Evolutionary conservation across 1,139 yeast genomes (phyloP).

Genomic region (Blastobotrys aristatus): DNA sequence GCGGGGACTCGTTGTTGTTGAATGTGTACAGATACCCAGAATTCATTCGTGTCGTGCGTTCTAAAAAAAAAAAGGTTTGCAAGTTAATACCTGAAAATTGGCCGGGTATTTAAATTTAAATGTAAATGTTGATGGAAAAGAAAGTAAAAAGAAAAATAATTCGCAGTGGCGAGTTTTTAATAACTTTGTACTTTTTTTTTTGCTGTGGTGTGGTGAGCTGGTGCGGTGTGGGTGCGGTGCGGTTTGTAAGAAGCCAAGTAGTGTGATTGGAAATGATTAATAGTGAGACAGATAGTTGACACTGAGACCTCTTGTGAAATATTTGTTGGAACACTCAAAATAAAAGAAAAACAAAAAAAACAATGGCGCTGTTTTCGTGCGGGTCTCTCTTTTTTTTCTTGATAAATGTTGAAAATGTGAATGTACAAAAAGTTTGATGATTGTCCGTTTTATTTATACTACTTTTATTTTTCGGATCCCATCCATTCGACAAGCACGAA

Average conservation of each 20-base stretch:
- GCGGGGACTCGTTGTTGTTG: not conserved
- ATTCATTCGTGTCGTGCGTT: not conserved
- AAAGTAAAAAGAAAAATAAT: not conserved
- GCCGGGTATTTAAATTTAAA: not conserved
- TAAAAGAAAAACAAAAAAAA: no score
- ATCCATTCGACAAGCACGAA: no score
- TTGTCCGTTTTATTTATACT: not conserved
- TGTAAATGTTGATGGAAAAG: not conserved
- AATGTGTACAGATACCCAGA: not conserved
- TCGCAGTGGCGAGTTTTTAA: not conserved
- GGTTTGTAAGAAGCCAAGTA: no score
- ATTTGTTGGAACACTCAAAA: no score
- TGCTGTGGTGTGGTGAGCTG: no score
- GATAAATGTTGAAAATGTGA: no score
- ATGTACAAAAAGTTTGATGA: not conserved
- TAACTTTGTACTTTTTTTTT: not conserved
- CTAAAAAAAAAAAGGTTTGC: no score
- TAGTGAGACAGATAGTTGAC: not conserved
- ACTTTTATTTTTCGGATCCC: no score
- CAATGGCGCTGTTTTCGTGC: no score
- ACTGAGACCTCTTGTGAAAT: not conserved
- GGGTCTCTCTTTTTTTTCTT: no score
- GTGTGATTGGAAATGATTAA: not conserved
- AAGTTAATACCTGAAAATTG: no score
- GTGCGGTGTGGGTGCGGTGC: no score